Evolutionary conservation across 2,329 filamentous ascomycete species (phyloP).

Genomic region (Truncatella angustata): DNA sequence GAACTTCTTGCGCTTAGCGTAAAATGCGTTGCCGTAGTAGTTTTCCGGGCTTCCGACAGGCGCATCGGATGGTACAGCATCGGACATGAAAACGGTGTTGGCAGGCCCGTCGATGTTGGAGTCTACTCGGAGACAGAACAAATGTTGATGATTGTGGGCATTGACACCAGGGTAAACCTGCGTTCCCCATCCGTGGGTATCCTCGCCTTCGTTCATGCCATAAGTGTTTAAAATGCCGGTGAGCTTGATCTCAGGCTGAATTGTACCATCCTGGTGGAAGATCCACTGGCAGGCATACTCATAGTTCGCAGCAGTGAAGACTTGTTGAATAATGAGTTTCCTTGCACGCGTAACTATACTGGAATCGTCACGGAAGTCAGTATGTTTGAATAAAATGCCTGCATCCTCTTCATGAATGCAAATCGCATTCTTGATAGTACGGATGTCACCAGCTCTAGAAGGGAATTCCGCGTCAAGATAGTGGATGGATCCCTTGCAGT

Average conservation of each 20-base stretch:
- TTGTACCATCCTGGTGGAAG: conserved; percentile 71
- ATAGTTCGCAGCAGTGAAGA: conserved; percentile 95
- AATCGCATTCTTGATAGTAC: conserved; percentile 87
- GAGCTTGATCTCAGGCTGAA: conserved; percentile 88
- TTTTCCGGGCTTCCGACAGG: conserved; percentile 81
- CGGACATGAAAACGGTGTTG: conserved; percentile 83
- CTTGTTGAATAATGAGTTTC: conserved; percentile 83
- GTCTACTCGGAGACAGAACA: conserved; percentile 88
- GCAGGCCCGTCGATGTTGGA: conserved; percentile 81
- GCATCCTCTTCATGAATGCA: conserved; percentile 94
- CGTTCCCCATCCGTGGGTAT: conserved; percentile 84
- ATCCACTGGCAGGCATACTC: conserved; percentile 65
- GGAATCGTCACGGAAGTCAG: conserved; percentile 87
- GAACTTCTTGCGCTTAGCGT: conserved; percentile 78
- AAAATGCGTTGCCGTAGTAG: conserved; percentile 87
- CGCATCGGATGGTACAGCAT: conserved; percentile 68
- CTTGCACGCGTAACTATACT: conserved; percentile 81
- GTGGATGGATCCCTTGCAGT: conserved; percentile 88
- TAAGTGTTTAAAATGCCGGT: conserved; percentile 95
- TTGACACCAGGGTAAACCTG: conserved; percentile 88
- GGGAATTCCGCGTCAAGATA: conserved; percentile 89
- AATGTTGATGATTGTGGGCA: conserved; percentile 92
- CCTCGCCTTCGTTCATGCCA: conserved; percentile 74
- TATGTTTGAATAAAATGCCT: conserved; percentile 92
- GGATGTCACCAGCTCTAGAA: conserved; percentile 70